Evolutionary conservation across 129 eudicot genomes (phyloP).

Genomic region (Lactuca saligna): DNA sequence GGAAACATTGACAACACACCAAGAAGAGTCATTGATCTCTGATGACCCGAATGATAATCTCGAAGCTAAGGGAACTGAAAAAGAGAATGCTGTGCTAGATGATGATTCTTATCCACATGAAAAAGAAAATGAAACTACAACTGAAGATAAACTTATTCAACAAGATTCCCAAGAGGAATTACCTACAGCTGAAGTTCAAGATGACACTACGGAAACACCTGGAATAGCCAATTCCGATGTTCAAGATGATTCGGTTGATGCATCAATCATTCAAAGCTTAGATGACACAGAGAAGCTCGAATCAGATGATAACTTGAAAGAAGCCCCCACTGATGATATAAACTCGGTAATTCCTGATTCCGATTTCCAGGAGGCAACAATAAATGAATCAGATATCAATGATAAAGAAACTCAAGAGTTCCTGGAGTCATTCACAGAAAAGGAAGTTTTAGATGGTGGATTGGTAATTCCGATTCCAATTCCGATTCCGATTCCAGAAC

Average conservation of each 20-base stretch:
- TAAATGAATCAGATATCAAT: slow-evolving; percentile 31
- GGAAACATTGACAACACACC: slow-evolving; percentile 61
- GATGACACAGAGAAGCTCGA: slow-evolving; percentile 39
- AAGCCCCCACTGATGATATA: slow-evolving; percentile 27
- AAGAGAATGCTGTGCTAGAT: slow-evolving; percentile 27
- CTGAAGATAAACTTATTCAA: slow-evolving; percentile 31
- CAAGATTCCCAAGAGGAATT: slow-evolving; percentile 44
- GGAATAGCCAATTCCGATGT: slow-evolving; percentile 35
- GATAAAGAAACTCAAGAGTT: slow-evolving; percentile 27
- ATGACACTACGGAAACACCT: slow-evolving; percentile 30
- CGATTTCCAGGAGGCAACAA: slow-evolving; percentile 33
- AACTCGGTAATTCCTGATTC: slow-evolving; percentile 26
- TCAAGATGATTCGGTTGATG: slow-evolving; percentile 30
- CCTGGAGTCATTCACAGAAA: slow-evolving; percentile 37
- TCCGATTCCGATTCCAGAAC: not conserved
- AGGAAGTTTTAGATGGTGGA: slow-evolving; percentile 26
- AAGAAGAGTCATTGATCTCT: slow-evolving; percentile 55
- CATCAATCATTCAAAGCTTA: slow-evolving; percentile 35
- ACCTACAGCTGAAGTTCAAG: slow-evolving; percentile 33
- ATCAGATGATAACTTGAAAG: slow-evolving; percentile 25
- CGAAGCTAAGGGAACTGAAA: slow-evolving; percentile 39
- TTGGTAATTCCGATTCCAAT: slow-evolving; percentile 21
- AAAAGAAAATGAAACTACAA: slow-evolving; percentile 40
- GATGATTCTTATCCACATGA: slow-evolving; percentile 19
- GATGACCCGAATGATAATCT: slow-evolving; percentile 41